Base-by-base conservation (phyloP, 352 stramenopile species). In the Pythium apleroticum region DNA sequence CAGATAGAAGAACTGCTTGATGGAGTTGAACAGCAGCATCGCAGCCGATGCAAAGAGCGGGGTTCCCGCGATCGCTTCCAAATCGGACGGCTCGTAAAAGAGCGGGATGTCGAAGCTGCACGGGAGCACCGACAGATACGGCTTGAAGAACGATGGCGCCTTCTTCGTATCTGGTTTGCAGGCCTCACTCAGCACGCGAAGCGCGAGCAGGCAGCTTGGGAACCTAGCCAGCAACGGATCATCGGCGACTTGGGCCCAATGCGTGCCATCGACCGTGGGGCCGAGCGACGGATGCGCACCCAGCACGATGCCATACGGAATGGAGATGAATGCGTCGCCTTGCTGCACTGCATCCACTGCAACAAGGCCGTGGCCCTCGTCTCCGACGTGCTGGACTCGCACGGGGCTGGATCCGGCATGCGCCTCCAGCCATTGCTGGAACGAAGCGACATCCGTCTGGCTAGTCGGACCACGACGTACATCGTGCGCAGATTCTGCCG, bases 1-100 rank as follows among this genome's bases (percentile, higher is more conserved):
- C 19, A 88, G 52, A 65, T 89, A 84, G 41, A 73, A 74, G 53
- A 83, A 89, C 59, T 86, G 77, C 54, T 85, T 85, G 73, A 89
- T 77, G 25, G 71, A 73, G 58, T 86, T 89, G 73, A 81, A 84
- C 27, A 86, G 52, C 5, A 84, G 57, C 60, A 81, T 77, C 35
- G 81, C 68, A 2, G 76, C 74, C 17, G 75, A 69, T 1, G 69
- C 64, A 49, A 76, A 84, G 1, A 80, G 68, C 28, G 72, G 41
- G 3, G 76, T 83, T 15, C 66, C 59, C n/a, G 72, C 64, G 24
- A 89, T 66, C 20, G 65, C 73, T 27, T 70, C 66, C 48, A 87
- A 81, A 56, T 89, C 76, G 19, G 45, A 70, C 9, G 54, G 60
- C 22, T 76, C 72, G 67, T 83, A 89, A 35, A 73, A 78, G 17